Evolutionary conservation across 108 stramenopile species (phyloP), one percentile per base, ranked within the genome.

Genomic region (Conticribra weissflogii): DNA sequence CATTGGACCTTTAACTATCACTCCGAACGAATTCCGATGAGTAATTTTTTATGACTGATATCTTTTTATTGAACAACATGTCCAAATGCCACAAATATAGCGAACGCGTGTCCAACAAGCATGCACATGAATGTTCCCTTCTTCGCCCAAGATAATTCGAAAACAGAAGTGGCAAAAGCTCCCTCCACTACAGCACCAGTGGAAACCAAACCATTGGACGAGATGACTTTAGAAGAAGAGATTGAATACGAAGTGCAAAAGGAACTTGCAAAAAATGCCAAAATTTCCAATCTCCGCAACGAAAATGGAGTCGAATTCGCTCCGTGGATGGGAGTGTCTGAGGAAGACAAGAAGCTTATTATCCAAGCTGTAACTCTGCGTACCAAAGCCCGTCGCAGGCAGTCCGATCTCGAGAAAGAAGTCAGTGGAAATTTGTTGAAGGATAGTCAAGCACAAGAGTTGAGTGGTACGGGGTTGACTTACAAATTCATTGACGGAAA

Each of bases 261-360:
- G 63, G 91, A 91, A 56, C 29, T 92, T 22, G 25, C 23, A 28
- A 95, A 92, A 68, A 84, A 72, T 41, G 85, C 76, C 54, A 56
- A 71, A 14, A 86, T 89, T 41, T 89, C 88, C 29, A 93, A 93
- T 62, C 79, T 93, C 28, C 72, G 87, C 57, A 88, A 83, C 68
- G 82, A 78, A 18, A 80, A 74, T 9, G 92, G 95, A 59, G 81
- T 90, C 1, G 89, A 96, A 53, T 96, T 91, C 66, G 95, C 95
- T 36, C 95, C 95, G 3, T 96, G 95, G 95, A 93, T 96, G 95
- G 81, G 83, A 19, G 86, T 93, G 21, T 63, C 77, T 18, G 87
- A 75, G n/a, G 76, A 85, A 3, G 90, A 89, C 63, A 92, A 96
- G 49, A 68, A 66, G 7, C 22, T 75, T 24, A 96, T 96, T 56